A percentile compares a stretch with the other conserved stretches of the same genome.
These are phyloP conservation scores for Sclerotinia borealis DNA, from an alignment of 2,329 filamentous ascomycete species.

Conservation along the genomic window DNA sequence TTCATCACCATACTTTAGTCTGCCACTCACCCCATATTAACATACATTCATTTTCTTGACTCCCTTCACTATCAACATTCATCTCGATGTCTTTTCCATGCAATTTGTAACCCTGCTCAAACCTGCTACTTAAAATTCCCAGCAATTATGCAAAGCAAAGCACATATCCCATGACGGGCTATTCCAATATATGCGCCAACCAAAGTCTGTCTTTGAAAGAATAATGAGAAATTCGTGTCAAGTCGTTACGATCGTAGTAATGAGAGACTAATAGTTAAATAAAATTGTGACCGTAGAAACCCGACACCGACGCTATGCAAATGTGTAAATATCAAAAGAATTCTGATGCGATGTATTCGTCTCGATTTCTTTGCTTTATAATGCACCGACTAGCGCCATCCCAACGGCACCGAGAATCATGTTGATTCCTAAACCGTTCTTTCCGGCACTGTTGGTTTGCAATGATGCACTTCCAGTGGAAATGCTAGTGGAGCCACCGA, in stretches of 20 bases:
- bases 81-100: background rate
- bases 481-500: slow-evolving; percentile 1
- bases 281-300: slow-evolving; percentile 10
- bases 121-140: background rate
- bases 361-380: slow-evolving; percentile 15
- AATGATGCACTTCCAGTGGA: slow-evolving; percentile 21
- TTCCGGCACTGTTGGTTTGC: slow-evolving; percentile 22
- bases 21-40: background rate
- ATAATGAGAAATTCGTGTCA: slow-evolving; percentile 8
- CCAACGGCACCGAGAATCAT: slow-evolving; percentile 24
- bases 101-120: background rate
- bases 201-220: slow-evolving; percentile 8
- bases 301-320: slow-evolving; percentile 13
- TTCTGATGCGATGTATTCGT: background rate
- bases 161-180: background rate
- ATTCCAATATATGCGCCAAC: slow-evolving; percentile 12
- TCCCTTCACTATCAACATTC: background rate
- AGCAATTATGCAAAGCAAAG: slow-evolving; percentile 8
- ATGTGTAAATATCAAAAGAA: slow-evolving; percentile 13
- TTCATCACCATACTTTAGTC: background rate
- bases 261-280: slow-evolving; percentile 13
- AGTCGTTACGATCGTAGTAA: slow-evolving; percentile 14
- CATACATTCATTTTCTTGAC: background rate
- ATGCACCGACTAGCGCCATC: slow-evolving; percentile 18
- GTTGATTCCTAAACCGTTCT: slow-evolving; percentile 17